These are phyloP conservation scores for Tuber aestivum DNA, from an alignment of 495 filamentous ascomycete genomes.

Conservation along the genomic window DNA sequence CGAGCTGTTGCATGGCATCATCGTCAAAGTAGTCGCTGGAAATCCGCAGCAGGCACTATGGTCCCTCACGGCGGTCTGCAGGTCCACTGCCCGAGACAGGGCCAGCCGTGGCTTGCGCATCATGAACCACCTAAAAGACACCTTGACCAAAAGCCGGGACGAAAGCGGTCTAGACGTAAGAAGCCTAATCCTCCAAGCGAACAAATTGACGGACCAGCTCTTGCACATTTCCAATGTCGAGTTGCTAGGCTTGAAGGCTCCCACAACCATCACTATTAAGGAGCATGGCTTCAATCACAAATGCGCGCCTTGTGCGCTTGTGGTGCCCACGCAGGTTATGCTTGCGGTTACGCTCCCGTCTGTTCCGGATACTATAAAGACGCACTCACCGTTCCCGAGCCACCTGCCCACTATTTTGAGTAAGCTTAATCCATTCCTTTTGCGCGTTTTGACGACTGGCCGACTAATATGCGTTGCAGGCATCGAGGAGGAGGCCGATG, in stretches of 20 bases:
- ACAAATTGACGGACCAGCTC: conserved; percentile 77
- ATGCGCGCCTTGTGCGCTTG: conserved; percentile 71
- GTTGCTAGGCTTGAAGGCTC: conserved; percentile 54
- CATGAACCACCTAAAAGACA: conserved; percentile 44
- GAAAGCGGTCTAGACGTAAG: conserved; percentile 54
- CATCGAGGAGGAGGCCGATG: conserved; percentile 76
- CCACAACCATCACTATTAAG: conserved; percentile 63
- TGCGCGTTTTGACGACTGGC: conserved; percentile 40
- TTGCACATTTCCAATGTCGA: conserved; percentile 69
- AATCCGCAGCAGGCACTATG: conserved; percentile 92
- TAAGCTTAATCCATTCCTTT: conserved; percentile 32
- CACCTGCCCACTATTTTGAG: conserved; percentile 50
- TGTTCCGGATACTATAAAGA: conserved; percentile 59
- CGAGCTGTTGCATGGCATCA: conserved; percentile 65
- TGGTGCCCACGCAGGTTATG: conserved; percentile 79
- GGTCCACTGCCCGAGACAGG: conserved; percentile 51
- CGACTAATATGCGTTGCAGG: conserved; percentile 46
- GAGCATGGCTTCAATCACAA: conserved; percentile 80
- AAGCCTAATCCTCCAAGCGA: conserved; percentile 65
- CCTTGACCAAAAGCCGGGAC: conserved; percentile 52
- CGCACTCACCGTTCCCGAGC: conserved; percentile 76
- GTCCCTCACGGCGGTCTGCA: conserved; percentile 77
- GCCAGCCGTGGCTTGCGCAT: conserved; percentile 49
- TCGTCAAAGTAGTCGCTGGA: conserved; percentile 68
- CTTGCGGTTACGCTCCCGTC: conserved; percentile 77